These are phyloP conservation scores for Boletus tomentosulus DNA, from an alignment of 768 basidiomycete genomes.

Conservation along the genomic window DNA sequence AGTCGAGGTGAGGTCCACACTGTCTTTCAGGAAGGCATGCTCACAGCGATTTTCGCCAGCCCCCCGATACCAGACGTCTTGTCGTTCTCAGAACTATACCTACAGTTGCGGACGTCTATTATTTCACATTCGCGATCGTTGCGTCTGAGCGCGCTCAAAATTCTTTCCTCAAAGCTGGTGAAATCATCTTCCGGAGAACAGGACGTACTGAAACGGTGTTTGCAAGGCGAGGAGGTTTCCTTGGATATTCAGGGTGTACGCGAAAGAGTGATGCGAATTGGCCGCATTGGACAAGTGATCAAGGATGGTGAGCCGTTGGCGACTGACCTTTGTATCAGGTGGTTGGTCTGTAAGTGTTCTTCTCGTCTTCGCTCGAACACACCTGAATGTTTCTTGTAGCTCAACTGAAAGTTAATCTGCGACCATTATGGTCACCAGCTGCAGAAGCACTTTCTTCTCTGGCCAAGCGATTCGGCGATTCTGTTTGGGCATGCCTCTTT, in stretches of 20 bases:
- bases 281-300: constrained; percentile 62
- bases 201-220: constrained; percentile 59
- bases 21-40: background rate
- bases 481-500: constrained; percentile 71
- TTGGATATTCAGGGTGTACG: constrained; percentile 77
- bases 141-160: constrained; percentile 59
- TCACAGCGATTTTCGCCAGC: constrained; percentile 9
- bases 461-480: constrained; percentile 56
- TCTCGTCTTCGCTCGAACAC: background rate
- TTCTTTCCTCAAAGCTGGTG: constrained; percentile 55
- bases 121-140: constrained; percentile 69
- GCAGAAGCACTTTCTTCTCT: constrained; percentile 56
- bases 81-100: constrained; percentile 49
- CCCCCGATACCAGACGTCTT: constrained; percentile 21
- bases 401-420: constrained; percentile 89
- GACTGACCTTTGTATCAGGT: constrained; percentile 62
- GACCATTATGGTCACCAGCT: constrained; percentile 86
- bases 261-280: constrained; percentile 78
- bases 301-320: constrained; percentile 46
- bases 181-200: constrained; percentile 38
- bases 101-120: constrained; percentile 48
- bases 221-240: constrained; percentile 78
- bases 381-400: constrained; percentile 39
- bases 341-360: constrained; percentile 61
- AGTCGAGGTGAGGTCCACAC: constrained; percentile 38